These are phyloP conservation scores for Pestalotiopsis sp. DNA, from an alignment of 2,329 filamentous ascomycete species.

Conservation along the genomic window DNA sequence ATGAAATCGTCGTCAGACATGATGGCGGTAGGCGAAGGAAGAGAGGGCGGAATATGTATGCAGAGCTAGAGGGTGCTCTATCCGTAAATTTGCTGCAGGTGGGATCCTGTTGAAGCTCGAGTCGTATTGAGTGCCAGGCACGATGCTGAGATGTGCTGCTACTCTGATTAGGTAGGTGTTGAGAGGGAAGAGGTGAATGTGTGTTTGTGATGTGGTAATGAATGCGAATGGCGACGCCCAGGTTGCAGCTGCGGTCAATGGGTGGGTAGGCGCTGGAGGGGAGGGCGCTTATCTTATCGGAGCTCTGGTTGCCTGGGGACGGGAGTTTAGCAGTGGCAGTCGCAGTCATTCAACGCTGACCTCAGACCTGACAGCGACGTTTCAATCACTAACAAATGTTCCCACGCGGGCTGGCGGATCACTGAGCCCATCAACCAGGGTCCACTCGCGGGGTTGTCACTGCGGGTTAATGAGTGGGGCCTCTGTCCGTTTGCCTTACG, in stretches of 20 bases:
- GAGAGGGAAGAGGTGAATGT: not conserved
- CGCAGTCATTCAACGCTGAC: not conserved
- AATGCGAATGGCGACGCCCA: not conserved
- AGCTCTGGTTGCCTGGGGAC: not conserved
- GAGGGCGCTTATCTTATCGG: constrained; percentile 9
- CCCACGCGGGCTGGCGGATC: too few relatives aligned
- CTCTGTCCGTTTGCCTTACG: not conserved
- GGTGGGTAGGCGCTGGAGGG: not conserved
- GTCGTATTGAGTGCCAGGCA: not conserved
- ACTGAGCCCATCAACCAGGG: not conserved
- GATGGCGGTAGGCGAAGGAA: constrained; percentile 27
- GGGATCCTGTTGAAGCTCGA: not conserved
- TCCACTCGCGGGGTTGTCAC: not conserved
- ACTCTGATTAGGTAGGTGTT: not conserved
- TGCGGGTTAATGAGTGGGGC: not conserved
- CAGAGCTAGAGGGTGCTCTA: not conserved
- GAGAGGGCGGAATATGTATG: not conserved
- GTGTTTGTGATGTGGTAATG: not conserved
- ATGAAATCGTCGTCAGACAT: constrained; percentile 94
- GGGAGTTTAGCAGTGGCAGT: not conserved
- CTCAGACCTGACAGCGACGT: not conserved
- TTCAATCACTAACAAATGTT: not conserved
- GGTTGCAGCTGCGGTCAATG: not conserved
- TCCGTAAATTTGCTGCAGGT: not conserved
- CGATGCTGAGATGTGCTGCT: not conserved